phyloP scores from a whole-genome alignment of 177 flowering plant genomes.

The Tripterygium wilfordii region DNA sequence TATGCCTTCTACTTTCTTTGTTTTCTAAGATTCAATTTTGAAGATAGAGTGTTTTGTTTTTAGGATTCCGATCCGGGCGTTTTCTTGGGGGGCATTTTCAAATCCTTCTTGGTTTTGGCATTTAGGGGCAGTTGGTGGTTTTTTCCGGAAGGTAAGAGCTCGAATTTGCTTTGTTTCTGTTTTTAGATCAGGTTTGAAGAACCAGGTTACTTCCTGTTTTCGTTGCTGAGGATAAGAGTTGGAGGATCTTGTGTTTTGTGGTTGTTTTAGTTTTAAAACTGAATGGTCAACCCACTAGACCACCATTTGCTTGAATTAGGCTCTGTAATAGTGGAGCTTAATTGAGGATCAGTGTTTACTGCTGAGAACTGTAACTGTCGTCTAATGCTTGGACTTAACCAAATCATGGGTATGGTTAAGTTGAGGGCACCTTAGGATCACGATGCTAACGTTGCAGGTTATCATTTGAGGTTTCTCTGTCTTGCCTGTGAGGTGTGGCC shows the following conservation, averaged over 20 bases:
- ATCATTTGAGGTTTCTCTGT: no score
- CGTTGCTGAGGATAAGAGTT: not conserved
- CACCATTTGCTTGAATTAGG: not conserved
- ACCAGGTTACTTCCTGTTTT: not conserved
- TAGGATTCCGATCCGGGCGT: conserved; percentile 15
- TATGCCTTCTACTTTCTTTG: not conserved
- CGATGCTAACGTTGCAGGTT: no score
- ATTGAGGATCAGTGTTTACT: no score
- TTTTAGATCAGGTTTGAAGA: not conserved
- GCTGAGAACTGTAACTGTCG: no score
- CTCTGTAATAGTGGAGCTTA: no score
- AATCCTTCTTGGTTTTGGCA: not conserved
- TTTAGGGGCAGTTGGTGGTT: not conserved
- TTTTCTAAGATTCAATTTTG: not conserved
- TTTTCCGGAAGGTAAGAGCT: conserved; percentile 7
- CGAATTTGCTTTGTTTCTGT: not conserved
- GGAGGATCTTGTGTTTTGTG: conserved; percentile 6
- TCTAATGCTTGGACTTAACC: no score
- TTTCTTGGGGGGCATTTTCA: conserved; percentile 3
- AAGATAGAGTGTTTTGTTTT: not conserved
- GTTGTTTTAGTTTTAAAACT: not conserved
- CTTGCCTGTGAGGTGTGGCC: no score
- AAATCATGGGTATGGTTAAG: no score
- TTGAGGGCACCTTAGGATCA: no score
- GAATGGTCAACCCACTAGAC: not conserved